Base-by-base conservation (phyloP, 2,329 filamentous ascomycete genomes). In the Colletotrichum cereale region DNA sequence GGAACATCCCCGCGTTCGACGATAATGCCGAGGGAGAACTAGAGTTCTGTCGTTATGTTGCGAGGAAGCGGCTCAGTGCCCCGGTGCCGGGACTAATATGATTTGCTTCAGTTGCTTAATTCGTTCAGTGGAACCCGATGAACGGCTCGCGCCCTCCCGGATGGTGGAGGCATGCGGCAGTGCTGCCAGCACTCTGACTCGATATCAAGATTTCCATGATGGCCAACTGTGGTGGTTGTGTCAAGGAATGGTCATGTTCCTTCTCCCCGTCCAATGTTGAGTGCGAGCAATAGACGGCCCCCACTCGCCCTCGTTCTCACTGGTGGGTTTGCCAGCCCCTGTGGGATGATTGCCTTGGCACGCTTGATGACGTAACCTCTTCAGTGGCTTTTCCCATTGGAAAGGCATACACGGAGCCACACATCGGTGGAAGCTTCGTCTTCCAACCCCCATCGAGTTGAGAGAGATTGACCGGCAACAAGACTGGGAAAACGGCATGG, bases 361-460 rank as follows among this genome's bases (percentile, higher is more conserved):
- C 36, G 29, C 18, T 52, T 36, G 21, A 50, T 67, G 62, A 67
- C 56, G 57, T 57, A 57, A 52, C 38, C n/a, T 24, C 24, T 53
- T n/a, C 12, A 12, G 24, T 29, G 44, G 26, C 26, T 38, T 60
- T 55, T 48, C 44, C n/a, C n/a, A 21, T 66, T 44, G 67, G 62
- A 48, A n/a, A 44, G 34, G 34, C 36, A 57, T 26, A 4, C 31
- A 42, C 42, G 10, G 64, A 36, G 42, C 57, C 12, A 14, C n/a
- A 44, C 42, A 64, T 67, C 57, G 64, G 57, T 57, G 44, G 55
- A 63, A 63, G 58, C 58, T 71, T 71, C 64, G 31, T 36, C 31
- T 44, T 48, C 26, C 44, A 47, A 53, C 12, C 21, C n/a, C 24
- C 56, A 40, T 58, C 26, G 62, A 38, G 42, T n/a, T 38, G 40